Evolutionary conservation across 768 basidiomycete genomes (phyloP).

Genomic region (Crucibulum laeve): DNA sequence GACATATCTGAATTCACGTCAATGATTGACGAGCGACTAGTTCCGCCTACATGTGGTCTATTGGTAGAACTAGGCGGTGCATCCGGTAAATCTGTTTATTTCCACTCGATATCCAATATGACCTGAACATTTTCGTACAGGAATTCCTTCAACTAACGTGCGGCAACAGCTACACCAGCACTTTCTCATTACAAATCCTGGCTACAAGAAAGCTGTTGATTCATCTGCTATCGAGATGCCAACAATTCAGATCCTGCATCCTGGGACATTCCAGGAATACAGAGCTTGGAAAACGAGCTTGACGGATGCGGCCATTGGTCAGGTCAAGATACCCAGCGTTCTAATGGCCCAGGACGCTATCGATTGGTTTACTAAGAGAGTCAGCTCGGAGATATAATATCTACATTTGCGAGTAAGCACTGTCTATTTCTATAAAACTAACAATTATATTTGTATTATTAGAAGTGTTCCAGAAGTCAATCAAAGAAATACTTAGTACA

Average conservation of each 20-base stretch:
- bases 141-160: neutral
- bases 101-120: neutral
- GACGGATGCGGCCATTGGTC: constrained; percentile 5
- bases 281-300: constrained; percentile 9
- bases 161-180: constrained; percentile 3
- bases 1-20: too few relatives aligned
- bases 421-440: too few relatives aligned
- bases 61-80: too few relatives aligned
- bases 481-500: too few relatives aligned
- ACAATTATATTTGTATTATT: too few relatives aligned
- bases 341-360: constrained; percentile 2
- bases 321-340: constrained; percentile 9
- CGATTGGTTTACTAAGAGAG: constrained; percentile 7
- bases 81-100: too few relatives aligned
- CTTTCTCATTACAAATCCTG: constrained; percentile 8
- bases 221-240: neutral
- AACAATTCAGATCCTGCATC: constrained; percentile 8
- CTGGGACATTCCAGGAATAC: constrained; percentile 11
- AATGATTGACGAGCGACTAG: too few relatives aligned
- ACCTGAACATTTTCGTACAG: too few relatives aligned
- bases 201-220: constrained; percentile 3
- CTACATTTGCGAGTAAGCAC: too few relatives aligned
- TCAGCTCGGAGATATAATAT: too few relatives aligned
- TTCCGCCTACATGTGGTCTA: too few relatives aligned
- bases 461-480: too few relatives aligned